These are phyloP conservation scores for Fraxinus platypoda DNA, from an alignment of 305 asterid species.

Conservation along the genomic window DNA sequence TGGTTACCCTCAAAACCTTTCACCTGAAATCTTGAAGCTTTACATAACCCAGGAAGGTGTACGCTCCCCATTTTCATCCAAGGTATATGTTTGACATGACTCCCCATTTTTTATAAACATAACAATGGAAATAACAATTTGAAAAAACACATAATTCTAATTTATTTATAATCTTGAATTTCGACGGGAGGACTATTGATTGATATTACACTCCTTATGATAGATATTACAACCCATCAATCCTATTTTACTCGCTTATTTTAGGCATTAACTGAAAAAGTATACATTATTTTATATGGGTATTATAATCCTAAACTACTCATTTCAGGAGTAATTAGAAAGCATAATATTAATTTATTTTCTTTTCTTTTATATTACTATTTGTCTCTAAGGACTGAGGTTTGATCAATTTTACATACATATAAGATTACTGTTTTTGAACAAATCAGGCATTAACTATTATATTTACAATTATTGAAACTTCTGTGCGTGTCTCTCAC, in stretches of 20 bases:
- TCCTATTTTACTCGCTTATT: not conserved
- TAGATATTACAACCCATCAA: not conserved
- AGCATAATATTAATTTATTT: not conserved
- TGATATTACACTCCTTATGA: not conserved
- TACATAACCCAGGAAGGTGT: slow-evolving; percentile 99
- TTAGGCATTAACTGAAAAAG: not conserved
- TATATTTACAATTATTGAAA: not conserved
- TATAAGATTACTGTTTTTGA: not conserved
- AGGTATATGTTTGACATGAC: slow-evolving; percentile 47
- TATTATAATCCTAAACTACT: not conserved
- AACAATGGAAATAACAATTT: slow-evolving; percentile 15
- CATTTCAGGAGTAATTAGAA: not conserved
- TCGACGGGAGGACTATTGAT: slow-evolving; percentile 9
- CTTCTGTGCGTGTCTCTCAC: not conserved
- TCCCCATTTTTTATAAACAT: slow-evolving; percentile 5
- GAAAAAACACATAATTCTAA: slow-evolving; percentile 2
- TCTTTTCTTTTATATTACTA: not conserved
- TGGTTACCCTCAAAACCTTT: slow-evolving; percentile 98
- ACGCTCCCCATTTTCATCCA: slow-evolving; percentile 95
- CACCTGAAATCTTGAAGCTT: slow-evolving; percentile 97
- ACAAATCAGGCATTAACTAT: not conserved
- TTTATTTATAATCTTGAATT: not conserved
- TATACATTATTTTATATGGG: not conserved
- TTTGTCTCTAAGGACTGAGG: not conserved
- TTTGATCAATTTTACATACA: not conserved